phyloP scores from a whole-genome alignment of 2,329 filamentous ascomycete genomes.

The Diaporthe ilicicola region DNA sequence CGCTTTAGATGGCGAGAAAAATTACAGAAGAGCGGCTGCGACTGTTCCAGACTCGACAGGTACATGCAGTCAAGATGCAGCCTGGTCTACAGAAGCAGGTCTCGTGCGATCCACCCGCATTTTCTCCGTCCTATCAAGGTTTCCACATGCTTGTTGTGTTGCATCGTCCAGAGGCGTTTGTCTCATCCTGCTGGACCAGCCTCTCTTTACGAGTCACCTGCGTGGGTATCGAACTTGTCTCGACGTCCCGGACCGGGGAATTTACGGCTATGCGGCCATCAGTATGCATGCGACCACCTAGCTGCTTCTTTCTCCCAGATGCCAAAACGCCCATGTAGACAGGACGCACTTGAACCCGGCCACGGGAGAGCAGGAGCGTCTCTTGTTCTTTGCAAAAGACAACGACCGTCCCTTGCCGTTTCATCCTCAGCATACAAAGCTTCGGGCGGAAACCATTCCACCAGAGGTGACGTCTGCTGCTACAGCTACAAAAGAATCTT shows the following conservation, averaged over 20 bases:
- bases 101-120: conserved; percentile 9
- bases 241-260: conserved; percentile 13
- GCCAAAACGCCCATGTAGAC: background rate
- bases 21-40: conserved; percentile 5
- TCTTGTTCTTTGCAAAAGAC: background rate
- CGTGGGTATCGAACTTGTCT: conserved; percentile 3
- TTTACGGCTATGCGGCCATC: conserved; percentile 3
- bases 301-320: background rate
- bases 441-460: background rate
- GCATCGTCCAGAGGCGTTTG: conserved; percentile 21
- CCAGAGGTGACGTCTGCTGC: background rate
- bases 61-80: conserved; percentile 23
- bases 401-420: background rate
- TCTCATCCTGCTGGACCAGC: conserved; percentile 25
- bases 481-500: background rate
- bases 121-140: conserved; percentile 24
- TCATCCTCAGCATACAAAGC: background rate
- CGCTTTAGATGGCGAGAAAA: too few species aligned
- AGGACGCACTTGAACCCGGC: background rate
- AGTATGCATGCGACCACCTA: background rate
- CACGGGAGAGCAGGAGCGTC: background rate
- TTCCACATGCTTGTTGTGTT: conserved; percentile 18
- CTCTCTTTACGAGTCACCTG: conserved; percentile 23
- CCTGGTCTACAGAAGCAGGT: conserved; percentile 22
- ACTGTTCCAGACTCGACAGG: conserved; percentile 21